Evolutionary conservation across 129 eudicot genomes (phyloP).

Genomic region (Apium graveolens): DNA sequence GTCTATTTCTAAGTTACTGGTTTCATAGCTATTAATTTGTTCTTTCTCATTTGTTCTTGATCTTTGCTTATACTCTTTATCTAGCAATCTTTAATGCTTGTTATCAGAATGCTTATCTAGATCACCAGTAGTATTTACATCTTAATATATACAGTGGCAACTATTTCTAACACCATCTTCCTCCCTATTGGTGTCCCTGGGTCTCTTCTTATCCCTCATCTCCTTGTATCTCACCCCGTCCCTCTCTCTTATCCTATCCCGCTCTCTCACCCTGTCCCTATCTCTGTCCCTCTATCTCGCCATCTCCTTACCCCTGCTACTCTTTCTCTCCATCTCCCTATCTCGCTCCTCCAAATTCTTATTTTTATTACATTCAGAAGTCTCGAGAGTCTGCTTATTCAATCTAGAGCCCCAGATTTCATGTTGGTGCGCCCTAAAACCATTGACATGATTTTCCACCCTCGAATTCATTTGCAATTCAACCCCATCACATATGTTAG

Average conservation of each 20-base stretch:
- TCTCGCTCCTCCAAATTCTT: slow-evolving; percentile 6
- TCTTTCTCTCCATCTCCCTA: slow-evolving; percentile 17
- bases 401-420: too few relatives aligned
- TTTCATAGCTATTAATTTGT: slow-evolving; percentile 11
- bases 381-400: not conserved
- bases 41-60: slow-evolving; percentile 18
- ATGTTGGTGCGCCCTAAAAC: too few relatives aligned
- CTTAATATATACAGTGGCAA: slow-evolving; percentile 15
- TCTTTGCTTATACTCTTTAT: slow-evolving; percentile 21
- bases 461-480: slow-evolving; percentile 11
- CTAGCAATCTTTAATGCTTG: slow-evolving; percentile 20
- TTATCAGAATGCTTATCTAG: slow-evolving; percentile 20
- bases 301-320: not conserved
- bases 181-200: not conserved
- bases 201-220: not conserved
- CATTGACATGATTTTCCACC: slow-evolving; percentile 14
- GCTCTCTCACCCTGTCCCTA: not conserved
- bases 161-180: slow-evolving; percentile 13
- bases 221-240: not conserved
- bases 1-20: not conserved
- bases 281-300: not conserved
- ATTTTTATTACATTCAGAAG: not conserved
- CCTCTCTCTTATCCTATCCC: not conserved
- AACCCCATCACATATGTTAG: slow-evolving; percentile 11
- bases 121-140: slow-evolving; percentile 10